A percentile compares a stretch with the other conserved stretches of the same genome.
phyloP scores from a whole-genome alignment of 805 yeast genomes.

The Candida namnaoensis region DNA sequence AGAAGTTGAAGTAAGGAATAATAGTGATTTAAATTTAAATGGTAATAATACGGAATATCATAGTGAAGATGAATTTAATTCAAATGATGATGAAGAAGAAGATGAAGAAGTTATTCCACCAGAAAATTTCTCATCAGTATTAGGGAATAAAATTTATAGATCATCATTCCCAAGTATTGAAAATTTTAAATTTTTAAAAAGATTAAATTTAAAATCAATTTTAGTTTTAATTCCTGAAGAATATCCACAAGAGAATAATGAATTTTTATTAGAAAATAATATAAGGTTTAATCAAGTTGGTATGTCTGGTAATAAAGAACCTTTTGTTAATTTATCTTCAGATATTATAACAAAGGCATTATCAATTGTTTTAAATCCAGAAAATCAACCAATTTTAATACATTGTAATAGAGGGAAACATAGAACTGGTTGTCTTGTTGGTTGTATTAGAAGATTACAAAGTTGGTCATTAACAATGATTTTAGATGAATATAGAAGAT shows the following conservation, averaged over 20 bases:
- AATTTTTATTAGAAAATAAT: slow-evolving; percentile 49
- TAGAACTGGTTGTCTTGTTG: slow-evolving; percentile 93
- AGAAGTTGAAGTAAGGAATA: not conserved
- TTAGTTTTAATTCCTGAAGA: slow-evolving; percentile 86
- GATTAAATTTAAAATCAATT: slow-evolving; percentile 60
- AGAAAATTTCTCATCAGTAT: slow-evolving; percentile 85
- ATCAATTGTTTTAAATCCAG: slow-evolving; percentile 73
- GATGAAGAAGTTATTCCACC: slow-evolving; percentile 43
- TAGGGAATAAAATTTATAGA: slow-evolving; percentile 63
- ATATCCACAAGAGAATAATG: slow-evolving; percentile 70
- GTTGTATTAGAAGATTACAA: slow-evolving; percentile 82
- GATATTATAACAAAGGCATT: slow-evolving; percentile 73
- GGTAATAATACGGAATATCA: too few relatives aligned
- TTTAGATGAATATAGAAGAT: slow-evolving; percentile 90
- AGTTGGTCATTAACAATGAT: slow-evolving; percentile 92
- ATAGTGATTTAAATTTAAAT: too few relatives aligned
- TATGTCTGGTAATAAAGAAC: slow-evolving; percentile 92
- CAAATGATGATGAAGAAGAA: not conserved
- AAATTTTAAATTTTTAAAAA: slow-evolving; percentile 63
- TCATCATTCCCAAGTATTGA: slow-evolving; percentile 85
- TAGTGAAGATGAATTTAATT: too few relatives aligned
- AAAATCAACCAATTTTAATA: slow-evolving; percentile 82
- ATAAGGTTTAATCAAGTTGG: slow-evolving; percentile 82
- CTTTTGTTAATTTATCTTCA: slow-evolving; percentile 70
- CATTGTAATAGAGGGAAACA: slow-evolving; percentile 98